A percentile compares a stretch with the other conserved stretches of the same genome.
phyloP scores from a whole-genome alignment of 2,329 filamentous ascomycete genomes.

The Tolypocladium amazonense region DNA sequence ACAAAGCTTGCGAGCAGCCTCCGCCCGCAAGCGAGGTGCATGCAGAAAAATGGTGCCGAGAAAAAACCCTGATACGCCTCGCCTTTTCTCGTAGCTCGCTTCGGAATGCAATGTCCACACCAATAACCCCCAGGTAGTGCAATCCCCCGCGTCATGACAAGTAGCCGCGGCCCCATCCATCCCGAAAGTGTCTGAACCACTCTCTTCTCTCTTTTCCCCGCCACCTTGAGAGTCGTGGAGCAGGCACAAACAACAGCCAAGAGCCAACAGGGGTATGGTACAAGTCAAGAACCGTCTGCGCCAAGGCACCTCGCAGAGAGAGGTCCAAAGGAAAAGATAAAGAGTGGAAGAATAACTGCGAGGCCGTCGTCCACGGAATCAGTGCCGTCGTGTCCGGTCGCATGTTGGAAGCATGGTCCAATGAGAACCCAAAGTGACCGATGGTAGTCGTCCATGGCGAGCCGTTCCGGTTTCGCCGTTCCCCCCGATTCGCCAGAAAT shows the following conservation, averaged over 20 bases:
- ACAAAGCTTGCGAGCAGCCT: constrained; percentile 15
- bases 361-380: constrained; percentile 5
- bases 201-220: constrained; percentile 6
- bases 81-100: constrained; percentile 6
- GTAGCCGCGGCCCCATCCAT: constrained; percentile 1
- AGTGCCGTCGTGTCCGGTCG: constrained; percentile 9
- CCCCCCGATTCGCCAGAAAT: constrained; percentile 24
- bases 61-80: constrained; percentile 10
- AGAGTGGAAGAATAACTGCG: constrained; percentile 8
- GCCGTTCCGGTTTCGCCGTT: constrained; percentile 21
- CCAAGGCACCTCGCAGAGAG: constrained; percentile 6
- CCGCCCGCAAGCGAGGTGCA: constrained; percentile 2
- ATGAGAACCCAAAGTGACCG: background rate
- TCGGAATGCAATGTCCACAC: constrained; percentile 6
- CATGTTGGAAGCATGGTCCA: background rate
- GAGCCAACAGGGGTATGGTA: constrained; percentile 16
- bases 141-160: constrained; percentile 4
- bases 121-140: constrained; percentile 1
- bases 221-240: constrained; percentile 18
- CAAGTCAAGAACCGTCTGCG: constrained; percentile 15
- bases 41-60: constrained; percentile 7
- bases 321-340: constrained; percentile 6
- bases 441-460: constrained; percentile 17
- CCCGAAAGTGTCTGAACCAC: background rate
- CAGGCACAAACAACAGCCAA: constrained; percentile 17